phyloP scores from a whole-genome alignment of 169 alveolate genomes.

The Plasmodium chabaudi region DNA sequence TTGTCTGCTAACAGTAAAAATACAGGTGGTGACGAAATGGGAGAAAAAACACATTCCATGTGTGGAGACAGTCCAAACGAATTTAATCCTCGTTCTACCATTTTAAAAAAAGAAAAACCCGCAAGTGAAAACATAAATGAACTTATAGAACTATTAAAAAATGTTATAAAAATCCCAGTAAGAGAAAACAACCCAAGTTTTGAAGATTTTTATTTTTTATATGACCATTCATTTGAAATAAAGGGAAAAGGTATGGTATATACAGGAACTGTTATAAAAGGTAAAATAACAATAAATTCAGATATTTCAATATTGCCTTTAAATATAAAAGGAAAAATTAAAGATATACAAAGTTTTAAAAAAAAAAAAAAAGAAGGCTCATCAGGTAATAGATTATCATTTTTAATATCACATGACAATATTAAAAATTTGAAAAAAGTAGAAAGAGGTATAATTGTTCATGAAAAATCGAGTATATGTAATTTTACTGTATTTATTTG shows the following conservation, averaged over 20 bases:
- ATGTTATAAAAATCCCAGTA: conserved; percentile 78
- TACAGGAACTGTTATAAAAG: conserved; percentile 92
- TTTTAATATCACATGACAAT: conserved; percentile 30
- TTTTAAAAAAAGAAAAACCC: conserved; percentile 3
- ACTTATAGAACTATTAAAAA: conserved; percentile 61
- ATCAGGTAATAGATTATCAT: conserved; percentile 49
- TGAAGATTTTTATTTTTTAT: conserved; percentile 84
- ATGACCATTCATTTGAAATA: conserved; percentile 92
- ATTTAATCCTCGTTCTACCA: too few relatives aligned
- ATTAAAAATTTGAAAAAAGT: conserved; percentile 17
- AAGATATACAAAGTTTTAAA: conserved; percentile 72
- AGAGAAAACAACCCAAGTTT: conserved; percentile 39
- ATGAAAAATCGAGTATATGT: conserved; percentile 12
- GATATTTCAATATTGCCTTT: conserved; percentile 14
- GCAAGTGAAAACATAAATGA: conserved; percentile 44
- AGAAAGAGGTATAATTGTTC: conserved; percentile 59
- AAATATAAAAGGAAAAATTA: conserved; percentile 44
- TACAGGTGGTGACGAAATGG: conserved; percentile 33
- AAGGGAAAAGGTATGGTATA: conserved; percentile 92
- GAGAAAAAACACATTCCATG: background rate
- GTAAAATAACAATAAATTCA: conserved; percentile 64
- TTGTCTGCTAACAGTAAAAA: conserved; percentile 82
- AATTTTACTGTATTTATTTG: conserved; percentile 51
- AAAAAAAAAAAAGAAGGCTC: conserved; percentile 25
- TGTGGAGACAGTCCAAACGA: background rate